Evolutionary conservation across 140 eudicot genomes (phyloP).

Genomic region (Flaveria floridana): DNA sequence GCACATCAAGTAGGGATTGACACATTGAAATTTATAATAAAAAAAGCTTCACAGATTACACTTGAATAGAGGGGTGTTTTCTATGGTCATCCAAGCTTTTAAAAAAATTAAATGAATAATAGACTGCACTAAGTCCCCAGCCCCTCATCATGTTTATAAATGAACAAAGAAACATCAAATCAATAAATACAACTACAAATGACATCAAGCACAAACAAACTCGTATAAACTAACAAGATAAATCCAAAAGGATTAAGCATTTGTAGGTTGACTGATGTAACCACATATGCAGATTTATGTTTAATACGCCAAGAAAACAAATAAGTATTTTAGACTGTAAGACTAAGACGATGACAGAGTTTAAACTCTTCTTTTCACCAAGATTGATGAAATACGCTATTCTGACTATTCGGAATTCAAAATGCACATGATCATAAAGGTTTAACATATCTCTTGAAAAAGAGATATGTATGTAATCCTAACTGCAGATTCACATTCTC

Average conservation of each 20-base stretch:
- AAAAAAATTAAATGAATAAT: not conserved
- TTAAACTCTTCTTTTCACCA: conserved; percentile 13
- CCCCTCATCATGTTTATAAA: not conserved
- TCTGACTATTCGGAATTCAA: not conserved
- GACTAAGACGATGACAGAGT: not conserved
- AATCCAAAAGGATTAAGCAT: no score
- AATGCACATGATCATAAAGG: not conserved
- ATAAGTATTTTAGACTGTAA: not conserved
- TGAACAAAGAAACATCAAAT: not conserved
- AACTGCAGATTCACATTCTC: not conserved
- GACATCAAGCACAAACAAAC: not conserved
- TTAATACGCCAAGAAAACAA: not conserved
- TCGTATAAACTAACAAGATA: not conserved
- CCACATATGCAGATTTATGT: not conserved
- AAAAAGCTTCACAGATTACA: not conserved
- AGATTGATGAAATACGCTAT: not conserved
- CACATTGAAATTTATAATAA: conserved; percentile 1
- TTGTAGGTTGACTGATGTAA: not conserved
- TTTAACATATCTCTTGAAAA: not conserved
- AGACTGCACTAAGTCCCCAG: not conserved
- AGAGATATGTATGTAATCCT: no score
- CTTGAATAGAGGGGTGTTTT: not conserved
- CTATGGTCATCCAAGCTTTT: not conserved
- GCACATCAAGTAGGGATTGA: conserved; percentile 19
- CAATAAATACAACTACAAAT: not conserved